Evolutionary conservation across 1,284 basidiomycete genomes (phyloP).

Genomic region (Rhodotorula sp.): DNA sequence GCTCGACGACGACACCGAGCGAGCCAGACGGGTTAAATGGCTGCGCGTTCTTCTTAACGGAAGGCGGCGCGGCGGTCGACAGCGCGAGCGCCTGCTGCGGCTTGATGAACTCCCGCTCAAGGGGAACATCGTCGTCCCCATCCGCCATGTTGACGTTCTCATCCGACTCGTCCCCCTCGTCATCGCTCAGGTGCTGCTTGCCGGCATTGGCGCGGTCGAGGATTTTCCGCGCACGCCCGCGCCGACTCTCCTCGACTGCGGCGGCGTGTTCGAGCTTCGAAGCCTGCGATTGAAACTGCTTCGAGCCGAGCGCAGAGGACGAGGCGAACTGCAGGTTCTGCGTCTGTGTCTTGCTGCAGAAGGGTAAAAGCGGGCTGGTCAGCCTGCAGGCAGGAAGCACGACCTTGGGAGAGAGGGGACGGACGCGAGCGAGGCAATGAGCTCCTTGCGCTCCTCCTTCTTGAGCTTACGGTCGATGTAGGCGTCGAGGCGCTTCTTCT

Average conservation of each 20-base stretch:
- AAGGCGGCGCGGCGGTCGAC: constrained; percentile 8
- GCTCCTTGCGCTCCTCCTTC: constrained; percentile 71
- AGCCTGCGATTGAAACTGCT: constrained; percentile 62
- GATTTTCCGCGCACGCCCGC: constrained; percentile 27
- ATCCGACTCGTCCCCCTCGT: constrained; percentile 12
- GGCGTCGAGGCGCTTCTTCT: constrained; percentile 76
- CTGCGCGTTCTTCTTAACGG: constrained; percentile 10
- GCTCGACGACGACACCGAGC: constrained; percentile 26
- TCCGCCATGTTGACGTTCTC: background rate
- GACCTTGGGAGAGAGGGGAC: constrained; percentile 48
- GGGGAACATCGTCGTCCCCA: constrained; percentile 1
- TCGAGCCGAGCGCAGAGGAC: constrained; percentile 75
- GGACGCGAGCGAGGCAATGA: constrained; percentile 76
- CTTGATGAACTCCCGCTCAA: constrained; percentile 28
- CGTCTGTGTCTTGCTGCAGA: constrained; percentile 68
- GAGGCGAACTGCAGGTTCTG: constrained; percentile 67
- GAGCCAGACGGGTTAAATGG: constrained; percentile 40
- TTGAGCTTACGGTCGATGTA: constrained; percentile 85
- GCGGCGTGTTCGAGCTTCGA: constrained; percentile 56
- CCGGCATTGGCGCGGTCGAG: constrained; percentile 33
- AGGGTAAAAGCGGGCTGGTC: background rate
- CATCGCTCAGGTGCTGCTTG: constrained; percentile 29
- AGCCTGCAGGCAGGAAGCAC: background rate
- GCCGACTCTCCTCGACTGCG: constrained; percentile 25
- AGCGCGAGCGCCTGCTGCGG: constrained; percentile 23